These are phyloP conservation scores for Pythium dissimile DNA, from an alignment of 352 stramenopile genomes.

Conservation along the genomic window DNA sequence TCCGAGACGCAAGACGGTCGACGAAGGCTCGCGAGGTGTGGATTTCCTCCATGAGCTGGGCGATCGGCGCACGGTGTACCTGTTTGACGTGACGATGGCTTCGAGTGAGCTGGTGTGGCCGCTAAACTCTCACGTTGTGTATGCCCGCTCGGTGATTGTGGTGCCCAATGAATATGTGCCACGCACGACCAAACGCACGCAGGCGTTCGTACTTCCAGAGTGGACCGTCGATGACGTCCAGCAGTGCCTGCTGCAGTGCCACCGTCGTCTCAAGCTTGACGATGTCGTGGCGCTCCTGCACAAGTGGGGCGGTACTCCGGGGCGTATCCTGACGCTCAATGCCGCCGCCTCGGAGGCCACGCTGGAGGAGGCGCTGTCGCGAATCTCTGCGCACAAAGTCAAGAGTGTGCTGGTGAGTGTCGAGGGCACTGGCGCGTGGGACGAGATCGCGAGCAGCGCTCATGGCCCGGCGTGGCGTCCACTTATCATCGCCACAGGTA, in stretches of 20 bases:
- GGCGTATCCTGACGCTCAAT: conserved; percentile 4
- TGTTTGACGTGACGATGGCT: conserved; percentile 8
- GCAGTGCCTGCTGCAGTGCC: conserved; percentile 1
- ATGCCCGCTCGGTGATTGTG: conserved; percentile 7
- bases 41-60: conserved; percentile 9
- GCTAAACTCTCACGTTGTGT: not conserved
- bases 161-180: not conserved
- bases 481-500: not conserved
- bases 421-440: not conserved
- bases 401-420: not conserved
- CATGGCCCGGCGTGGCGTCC: conserved; percentile 1
- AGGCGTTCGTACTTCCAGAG: conserved; percentile 15
- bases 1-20: not conserved
- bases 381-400: not conserved
- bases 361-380: conserved; percentile 6
- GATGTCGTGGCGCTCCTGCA: not conserved
- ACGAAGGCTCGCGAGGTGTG: conserved; percentile 5
- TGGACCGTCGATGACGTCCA: conserved; percentile 7
- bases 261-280: not conserved
- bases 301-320: conserved; percentile 16
- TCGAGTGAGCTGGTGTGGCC: not conserved
- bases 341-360: not conserved
- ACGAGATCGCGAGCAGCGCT: not conserved
- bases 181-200: not conserved
- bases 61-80: conserved; percentile 4